Conservation (phyloP, 169 alveolate species). For the Eimeria acervulina region DNA sequence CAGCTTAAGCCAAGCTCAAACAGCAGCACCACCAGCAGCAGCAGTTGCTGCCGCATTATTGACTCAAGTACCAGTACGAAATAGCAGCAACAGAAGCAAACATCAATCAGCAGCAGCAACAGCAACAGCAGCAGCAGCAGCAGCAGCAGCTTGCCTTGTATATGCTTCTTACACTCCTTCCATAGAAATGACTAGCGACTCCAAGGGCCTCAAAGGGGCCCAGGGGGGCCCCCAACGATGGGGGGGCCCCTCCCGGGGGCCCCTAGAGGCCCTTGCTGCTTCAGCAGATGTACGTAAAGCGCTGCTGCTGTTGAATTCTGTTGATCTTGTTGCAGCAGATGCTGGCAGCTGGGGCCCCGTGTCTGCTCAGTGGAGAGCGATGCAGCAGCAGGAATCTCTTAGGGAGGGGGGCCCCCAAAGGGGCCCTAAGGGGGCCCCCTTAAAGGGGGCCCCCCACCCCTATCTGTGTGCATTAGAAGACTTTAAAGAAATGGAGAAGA, state of each 20-base stretch:
- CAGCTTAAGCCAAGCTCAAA: too few species aligned
- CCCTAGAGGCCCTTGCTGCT: neutral
- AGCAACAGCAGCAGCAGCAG: neutral
- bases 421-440: neutral
- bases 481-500: conserved; percentile 21
- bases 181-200: neutral
- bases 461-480: neutral
- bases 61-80: neutral
- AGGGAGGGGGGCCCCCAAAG: neutral
- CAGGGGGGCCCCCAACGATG: neutral
- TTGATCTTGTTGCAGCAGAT: conserved; percentile 27
- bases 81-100: neutral
- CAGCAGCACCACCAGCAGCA: neutral
- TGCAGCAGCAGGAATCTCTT: neutral
- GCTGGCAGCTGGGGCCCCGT: conserved; percentile 22
- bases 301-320: neutral
- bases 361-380: neutral
- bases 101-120: neutral
- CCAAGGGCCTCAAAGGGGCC: neutral
- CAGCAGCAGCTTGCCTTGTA: neutral
- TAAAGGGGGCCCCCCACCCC: conserved; percentile 18
- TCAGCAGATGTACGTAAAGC: conserved; percentile 24
- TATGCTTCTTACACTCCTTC: neutral
- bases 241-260: conserved; percentile 12
- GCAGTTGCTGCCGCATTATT: neutral